Evolutionary conservation across 768 basidiomycete genomes (phyloP), one percentile per base, ranked within the genome.

Genomic region (Pulveroboletus sp.): DNA sequence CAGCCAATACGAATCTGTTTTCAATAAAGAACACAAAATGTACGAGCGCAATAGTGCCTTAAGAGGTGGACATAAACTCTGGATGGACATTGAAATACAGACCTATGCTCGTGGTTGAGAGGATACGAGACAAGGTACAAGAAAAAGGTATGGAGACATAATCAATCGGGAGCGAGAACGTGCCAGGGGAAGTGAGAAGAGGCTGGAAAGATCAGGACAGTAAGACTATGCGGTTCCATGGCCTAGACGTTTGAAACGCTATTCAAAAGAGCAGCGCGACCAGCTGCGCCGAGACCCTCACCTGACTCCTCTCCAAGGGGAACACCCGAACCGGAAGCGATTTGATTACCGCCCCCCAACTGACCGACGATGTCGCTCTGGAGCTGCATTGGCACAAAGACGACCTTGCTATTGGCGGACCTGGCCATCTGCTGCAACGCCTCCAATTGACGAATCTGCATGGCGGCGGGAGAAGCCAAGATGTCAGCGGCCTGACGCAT

Each of bases 401-500:
- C 79, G 58, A 95, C 92, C 69, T 98, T 98, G 77, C 79, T 83
- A 57, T 78, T 76, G n/a, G 87, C 82, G 14, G 81, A 83, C 70
- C 89, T 88, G 41, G 94, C 89, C 94, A 98, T 98, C 62, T 82
- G 78, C 77, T 96, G 93, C 56, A 97, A 79, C 41, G 93, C 91
- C 69, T 99, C 95, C 55, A 98, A 80, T 67, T 97, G 95, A 51
- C 95, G 79, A 66, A 97, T 97, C 70, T 96, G 93, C 93, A 97
- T 96, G 47, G 95, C 95, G 19, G 95, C 94, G 9, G 93, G 93
- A 11, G 85, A 89, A 19, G 93, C 91, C 61, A 92, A 74, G 61
- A 95, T 96, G 69, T 96, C 93, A 45, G 93, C 93, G 12, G 94
- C 94, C 68, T 95, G 92, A 52, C 94, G 81, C 94, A 97, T 97